A percentile compares a stretch with the other conserved stretches of the same genome.
phyloP scores from a whole-genome alignment of 805 yeast genomes.

The Saturnispora serradocipensis region DNA sequence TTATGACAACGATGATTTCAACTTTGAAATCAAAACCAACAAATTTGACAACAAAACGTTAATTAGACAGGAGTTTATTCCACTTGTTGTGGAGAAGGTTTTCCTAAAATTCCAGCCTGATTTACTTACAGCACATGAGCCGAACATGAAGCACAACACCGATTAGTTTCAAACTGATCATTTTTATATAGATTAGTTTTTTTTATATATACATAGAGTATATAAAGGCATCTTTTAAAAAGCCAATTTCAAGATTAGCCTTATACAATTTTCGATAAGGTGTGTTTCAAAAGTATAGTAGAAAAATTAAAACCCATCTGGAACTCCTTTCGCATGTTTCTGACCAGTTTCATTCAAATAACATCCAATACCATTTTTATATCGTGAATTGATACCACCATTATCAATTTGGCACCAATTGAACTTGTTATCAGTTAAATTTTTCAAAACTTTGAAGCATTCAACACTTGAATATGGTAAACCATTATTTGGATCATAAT shows the following conservation, averaged over 20 bases:
- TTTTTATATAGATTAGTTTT: not conserved
- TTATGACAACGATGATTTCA: slow-evolving; percentile 58
- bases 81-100: slow-evolving; percentile 34
- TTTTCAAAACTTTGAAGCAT: slow-evolving; percentile 56
- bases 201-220: not conserved
- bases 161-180: slow-evolving; percentile 14
- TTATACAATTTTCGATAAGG: not conserved
- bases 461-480: slow-evolving; percentile 80
- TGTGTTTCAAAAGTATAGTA: too few species aligned
- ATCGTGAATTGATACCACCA: slow-evolving; percentile 33
- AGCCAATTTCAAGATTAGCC: not conserved
- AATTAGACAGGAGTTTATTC: slow-evolving; percentile 42
- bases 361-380: slow-evolving; percentile 32
- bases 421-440: slow-evolving; percentile 46
- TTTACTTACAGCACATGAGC: slow-evolving; percentile 51
- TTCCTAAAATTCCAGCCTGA: slow-evolving; percentile 55
- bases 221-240: not conserved
- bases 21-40: slow-evolving; percentile 36
- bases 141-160: slow-evolving; percentile 50
- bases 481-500: slow-evolving; percentile 82
- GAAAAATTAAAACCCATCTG: slow-evolving; percentile 57
- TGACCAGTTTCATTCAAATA: slow-evolving; percentile 31
- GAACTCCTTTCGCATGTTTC: slow-evolving; percentile 76
- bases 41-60: slow-evolving; percentile 29
- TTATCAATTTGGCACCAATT: slow-evolving; percentile 42